Percentiles rank a stretch among this genome's conserved stretches.
These are phyloP conservation scores for Allium cepa DNA, from an alignment of 106 monocot genomes.

Conservation along the genomic window DNA sequence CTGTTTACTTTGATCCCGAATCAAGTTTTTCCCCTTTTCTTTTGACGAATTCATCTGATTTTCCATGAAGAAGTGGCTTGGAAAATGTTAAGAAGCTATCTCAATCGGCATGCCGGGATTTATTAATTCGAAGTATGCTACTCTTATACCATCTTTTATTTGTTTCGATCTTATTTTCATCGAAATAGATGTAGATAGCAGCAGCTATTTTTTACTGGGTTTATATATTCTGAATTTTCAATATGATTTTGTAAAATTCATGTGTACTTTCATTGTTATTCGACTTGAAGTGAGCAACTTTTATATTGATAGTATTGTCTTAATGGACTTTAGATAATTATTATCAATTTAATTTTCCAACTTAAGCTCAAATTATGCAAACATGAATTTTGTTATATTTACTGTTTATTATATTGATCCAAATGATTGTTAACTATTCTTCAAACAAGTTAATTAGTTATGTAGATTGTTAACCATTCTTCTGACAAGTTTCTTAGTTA, in stretches of 20 bases:
- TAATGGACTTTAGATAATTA: neutral
- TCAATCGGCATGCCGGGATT: constrained; percentile 1
- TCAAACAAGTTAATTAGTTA: neutral
- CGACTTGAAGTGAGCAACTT: neutral
- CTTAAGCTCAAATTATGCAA: neutral
- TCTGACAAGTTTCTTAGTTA: neutral
- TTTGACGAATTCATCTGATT: neutral
- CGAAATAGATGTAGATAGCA: no score
- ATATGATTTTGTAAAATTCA: no score
- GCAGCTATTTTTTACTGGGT: neutral
- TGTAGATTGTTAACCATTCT: neutral
- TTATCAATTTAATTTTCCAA: neutral
- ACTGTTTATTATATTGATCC: neutral
- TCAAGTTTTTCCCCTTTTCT: neutral
- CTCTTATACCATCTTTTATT: neutral
- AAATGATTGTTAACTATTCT: neutral
- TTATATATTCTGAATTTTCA: neutral
- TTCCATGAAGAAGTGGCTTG: neutral
- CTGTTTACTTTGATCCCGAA: neutral
- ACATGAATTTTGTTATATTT: neutral
- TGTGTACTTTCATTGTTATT: no score
- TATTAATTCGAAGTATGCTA: constrained; percentile 1
- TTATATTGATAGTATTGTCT: neutral
- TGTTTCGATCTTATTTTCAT: neutral
- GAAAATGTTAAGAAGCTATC: constrained; percentile 9